Percentiles rank a stretch among this genome's conserved stretches.
Evolutionary conservation across 345 rosid genomes (phyloP).

Genomic region (Clausena lansium): DNA sequence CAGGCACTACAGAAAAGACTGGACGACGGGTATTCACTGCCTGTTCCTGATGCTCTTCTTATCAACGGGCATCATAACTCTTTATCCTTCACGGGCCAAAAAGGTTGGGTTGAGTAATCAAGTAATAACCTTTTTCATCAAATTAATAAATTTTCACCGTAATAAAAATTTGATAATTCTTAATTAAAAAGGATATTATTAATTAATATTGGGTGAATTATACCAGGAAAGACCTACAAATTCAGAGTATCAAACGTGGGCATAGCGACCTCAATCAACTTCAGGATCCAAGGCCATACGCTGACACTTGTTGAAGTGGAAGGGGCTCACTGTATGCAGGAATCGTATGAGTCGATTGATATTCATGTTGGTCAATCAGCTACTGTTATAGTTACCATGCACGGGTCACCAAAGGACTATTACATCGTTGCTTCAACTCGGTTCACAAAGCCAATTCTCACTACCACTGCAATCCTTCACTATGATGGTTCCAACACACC

Average conservation of each 20-base stretch:
- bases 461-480: slow-evolving; percentile 60
- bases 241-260: slow-evolving; percentile 82
- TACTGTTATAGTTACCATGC: slow-evolving; percentile 52
- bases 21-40: slow-evolving; percentile 49
- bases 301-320: slow-evolving; percentile 82
- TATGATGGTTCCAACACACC: slow-evolving; percentile 61
- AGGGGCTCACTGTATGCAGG: slow-evolving; percentile 79
- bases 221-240: slow-evolving; percentile 65
- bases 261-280: slow-evolving; percentile 62
- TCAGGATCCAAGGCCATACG: slow-evolving; percentile 75
- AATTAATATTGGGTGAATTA: neutral
- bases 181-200: neutral
- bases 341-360: slow-evolving; percentile 63
- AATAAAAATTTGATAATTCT: too few species aligned
- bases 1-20: slow-evolving; percentile 50
- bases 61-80: slow-evolving; percentile 58
- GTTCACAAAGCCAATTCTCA: slow-evolving; percentile 54
- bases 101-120: slow-evolving; percentile 31
- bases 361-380: slow-evolving; percentile 79
- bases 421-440: slow-evolving; percentile 76
- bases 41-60: slow-evolving; percentile 62
- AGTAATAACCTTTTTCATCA: slow-evolving; percentile 5
- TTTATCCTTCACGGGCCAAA: slow-evolving; percentile 43
- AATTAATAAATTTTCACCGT: neutral
- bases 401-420: slow-evolving; percentile 45